These are phyloP conservation scores for Boletales sp. DNA, from an alignment of 768 basidiomycete genomes.

Conservation along the genomic window DNA sequence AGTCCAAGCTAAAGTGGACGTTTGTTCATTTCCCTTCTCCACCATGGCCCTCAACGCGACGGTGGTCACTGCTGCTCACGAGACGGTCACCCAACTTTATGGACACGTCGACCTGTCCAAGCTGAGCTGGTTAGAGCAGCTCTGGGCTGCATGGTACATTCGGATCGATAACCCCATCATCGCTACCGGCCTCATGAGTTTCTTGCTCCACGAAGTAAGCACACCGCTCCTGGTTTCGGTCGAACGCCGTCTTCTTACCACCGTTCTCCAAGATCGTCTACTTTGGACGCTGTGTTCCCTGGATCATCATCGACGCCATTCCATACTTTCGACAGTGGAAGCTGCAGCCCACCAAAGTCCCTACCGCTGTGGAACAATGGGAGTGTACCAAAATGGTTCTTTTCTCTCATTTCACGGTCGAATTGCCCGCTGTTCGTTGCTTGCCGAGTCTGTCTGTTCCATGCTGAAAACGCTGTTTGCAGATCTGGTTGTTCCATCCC, in stretches of 20 bases:
- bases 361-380: constrained; percentile 84
- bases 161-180: constrained; percentile 85
- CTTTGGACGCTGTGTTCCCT: constrained; percentile 92
- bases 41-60: constrained; percentile 44
- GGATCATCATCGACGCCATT: constrained; percentile 92
- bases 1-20: too few relatives aligned
- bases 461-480: background rate
- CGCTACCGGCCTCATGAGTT: constrained; percentile 92
- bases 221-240: too few relatives aligned
- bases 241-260: background rate
- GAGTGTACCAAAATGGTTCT: constrained; percentile 93
- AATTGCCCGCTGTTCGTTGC: constrained; percentile 74
- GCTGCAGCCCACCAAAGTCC: constrained; percentile 82
- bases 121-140: constrained; percentile 68
- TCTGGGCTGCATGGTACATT: constrained; percentile 85
- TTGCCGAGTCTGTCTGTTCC: background rate
- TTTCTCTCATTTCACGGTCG: constrained; percentile 93
- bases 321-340: constrained; percentile 96
- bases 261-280: constrained; percentile 71
- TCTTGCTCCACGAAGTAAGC: constrained; percentile 89
- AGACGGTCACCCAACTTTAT: constrained; percentile 46
- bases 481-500: constrained; percentile 93
- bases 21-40: background rate
- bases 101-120: constrained; percentile 55
- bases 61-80: constrained; percentile 25